phyloP scores from a whole-genome alignment of 2,329 filamentous ascomycete species.

The Aspergillus puulaauensis region DNA sequence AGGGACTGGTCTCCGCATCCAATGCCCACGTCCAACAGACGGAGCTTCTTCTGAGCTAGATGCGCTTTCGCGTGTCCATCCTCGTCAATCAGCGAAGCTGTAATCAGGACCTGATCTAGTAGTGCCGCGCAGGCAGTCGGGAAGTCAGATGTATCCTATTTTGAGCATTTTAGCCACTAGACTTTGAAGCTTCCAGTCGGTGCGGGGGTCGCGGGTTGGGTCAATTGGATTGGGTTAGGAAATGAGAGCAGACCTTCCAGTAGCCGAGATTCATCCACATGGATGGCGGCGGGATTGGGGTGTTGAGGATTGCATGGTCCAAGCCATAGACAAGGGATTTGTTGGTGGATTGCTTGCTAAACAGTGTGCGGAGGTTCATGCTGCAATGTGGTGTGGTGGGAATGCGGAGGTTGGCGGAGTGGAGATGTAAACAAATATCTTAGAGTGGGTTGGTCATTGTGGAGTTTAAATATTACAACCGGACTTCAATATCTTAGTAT shows the following conservation, averaged over 20 bases:
- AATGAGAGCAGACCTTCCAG: constrained; percentile 47
- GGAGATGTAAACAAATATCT: too few relatives aligned
- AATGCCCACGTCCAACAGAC: constrained; percentile 54
- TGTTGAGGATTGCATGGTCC: constrained; percentile 58
- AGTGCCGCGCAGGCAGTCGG: constrained; percentile 52
- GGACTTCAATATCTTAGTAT: too few relatives aligned
- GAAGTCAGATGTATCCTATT: constrained; percentile 35
- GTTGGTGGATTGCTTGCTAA: constrained; percentile 2
- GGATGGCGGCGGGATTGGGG: constrained; percentile 46
- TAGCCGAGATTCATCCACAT: constrained; percentile 68
- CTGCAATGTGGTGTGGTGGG: too few relatives aligned
- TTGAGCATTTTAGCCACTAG: not conserved
- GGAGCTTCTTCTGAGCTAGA: constrained; percentile 9
- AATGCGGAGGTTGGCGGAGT: not conserved
- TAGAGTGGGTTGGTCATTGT: too few relatives aligned
- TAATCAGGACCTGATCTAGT: constrained; percentile 47
- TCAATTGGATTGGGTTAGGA: not conserved
- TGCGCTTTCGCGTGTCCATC: constrained; percentile 7
- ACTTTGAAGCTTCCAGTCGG: not conserved
- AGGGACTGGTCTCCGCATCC: constrained; percentile 61
- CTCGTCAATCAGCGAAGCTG: constrained; percentile 41
- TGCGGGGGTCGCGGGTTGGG: too few relatives aligned
- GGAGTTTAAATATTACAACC: too few relatives aligned
- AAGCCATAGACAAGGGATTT: constrained; percentile 45
- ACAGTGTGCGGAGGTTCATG: constrained; percentile 6